Evolutionary conservation across 108 stramenopile genomes (phyloP), one percentile per base, ranked within the genome.

Genomic region (Nitzschia palea): DNA sequence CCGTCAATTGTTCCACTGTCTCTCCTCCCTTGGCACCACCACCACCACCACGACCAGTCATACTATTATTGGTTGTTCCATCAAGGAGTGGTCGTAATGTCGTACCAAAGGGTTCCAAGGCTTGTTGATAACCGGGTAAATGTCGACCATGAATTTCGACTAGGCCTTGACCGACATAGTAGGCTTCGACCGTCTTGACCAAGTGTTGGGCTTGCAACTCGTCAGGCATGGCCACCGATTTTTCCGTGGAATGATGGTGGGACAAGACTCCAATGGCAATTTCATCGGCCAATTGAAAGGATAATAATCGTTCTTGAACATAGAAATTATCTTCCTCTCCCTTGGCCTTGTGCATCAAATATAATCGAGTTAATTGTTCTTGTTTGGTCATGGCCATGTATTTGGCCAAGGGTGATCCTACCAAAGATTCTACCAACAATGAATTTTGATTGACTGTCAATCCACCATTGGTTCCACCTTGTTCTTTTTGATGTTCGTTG

Each of bases 81-180:
- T n/a, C n/a, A n/a, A n/a, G n/a, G n/a, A n/a, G n/a, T n/a, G n/a
- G n/a, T n/a, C n/a, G n/a, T n/a, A n/a, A n/a, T 8, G n/a, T 40
- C 15, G 58, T 59, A 33, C 58, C 35, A 20, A 59, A 59, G 1
- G 65, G 65, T 20, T 42, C 18, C 33, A 65, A 53, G 8, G 42
- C 20, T 2, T 52, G 33, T 3, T 52, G 52, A 8, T 34, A 52
- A 4, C 37, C 22, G 22, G 62, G 44, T 8, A 44, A 45, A 15
- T 62, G 44, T 15, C 62, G 43, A 45, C 62, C 62, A 36, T 40
- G 62, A 18, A 28, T 28, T 33, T 29, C 43, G 2, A 62, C 26
- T 17, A 22, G 2, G 1, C 51, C 65, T 65, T 65, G 65, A 18
- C 65, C 65, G 33, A 65, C 45, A 25, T 65, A 65, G 22, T 65